Evolutionary conservation across 805 yeast species (phyloP).

Genomic region (Torulaspora maleeae): DNA sequence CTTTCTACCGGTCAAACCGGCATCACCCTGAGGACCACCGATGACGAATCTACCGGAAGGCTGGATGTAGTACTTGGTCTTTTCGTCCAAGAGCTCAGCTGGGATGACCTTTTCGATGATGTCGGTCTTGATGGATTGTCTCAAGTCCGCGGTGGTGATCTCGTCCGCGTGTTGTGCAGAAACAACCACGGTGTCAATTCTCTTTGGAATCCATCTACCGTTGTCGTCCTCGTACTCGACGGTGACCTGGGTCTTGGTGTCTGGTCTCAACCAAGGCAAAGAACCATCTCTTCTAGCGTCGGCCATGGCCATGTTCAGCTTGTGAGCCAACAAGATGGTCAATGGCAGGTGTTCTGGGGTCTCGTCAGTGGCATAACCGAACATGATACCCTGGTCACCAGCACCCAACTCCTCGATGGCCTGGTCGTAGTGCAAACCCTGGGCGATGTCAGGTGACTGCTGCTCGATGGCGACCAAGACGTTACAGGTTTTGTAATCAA

Average conservation of each 20-base stretch:
- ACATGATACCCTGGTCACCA: constrained; percentile 99
- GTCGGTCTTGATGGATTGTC: constrained; percentile 70
- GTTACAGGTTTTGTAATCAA: constrained; percentile 98
- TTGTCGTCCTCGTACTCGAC: constrained; percentile 90
- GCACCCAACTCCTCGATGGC: constrained; percentile 98
- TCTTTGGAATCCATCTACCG: constrained; percentile 92
- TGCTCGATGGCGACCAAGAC: constrained; percentile 98
- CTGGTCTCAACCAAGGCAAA: constrained; percentile 97
- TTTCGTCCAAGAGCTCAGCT: constrained; percentile 82
- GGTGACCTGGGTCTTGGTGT: constrained; percentile 99
- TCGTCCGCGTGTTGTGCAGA: constrained; percentile 98
- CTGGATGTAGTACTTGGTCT: constrained; percentile 96
- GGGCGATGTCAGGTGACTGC: constrained; percentile 98
- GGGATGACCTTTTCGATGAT: constrained; percentile 91
- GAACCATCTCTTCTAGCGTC: constrained; percentile 95
- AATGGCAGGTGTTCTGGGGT: constrained; percentile 96
- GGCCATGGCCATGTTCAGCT: constrained; percentile 94
- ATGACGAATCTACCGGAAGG: constrained; percentile 99
- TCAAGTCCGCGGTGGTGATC: constrained; percentile 88
- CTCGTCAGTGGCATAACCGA: constrained; percentile 99
- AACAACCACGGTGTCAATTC: constrained; percentile 96
- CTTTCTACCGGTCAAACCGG: constrained; percentile 99
- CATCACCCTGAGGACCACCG: constrained; percentile 99
- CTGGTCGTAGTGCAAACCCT: constrained; percentile 95
- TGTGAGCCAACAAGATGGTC: constrained; percentile 90